These are phyloP conservation scores for Paraphaeosphaeria minitans DNA, from an alignment of 2,329 filamentous ascomycete genomes.

Conservation along the genomic window DNA sequence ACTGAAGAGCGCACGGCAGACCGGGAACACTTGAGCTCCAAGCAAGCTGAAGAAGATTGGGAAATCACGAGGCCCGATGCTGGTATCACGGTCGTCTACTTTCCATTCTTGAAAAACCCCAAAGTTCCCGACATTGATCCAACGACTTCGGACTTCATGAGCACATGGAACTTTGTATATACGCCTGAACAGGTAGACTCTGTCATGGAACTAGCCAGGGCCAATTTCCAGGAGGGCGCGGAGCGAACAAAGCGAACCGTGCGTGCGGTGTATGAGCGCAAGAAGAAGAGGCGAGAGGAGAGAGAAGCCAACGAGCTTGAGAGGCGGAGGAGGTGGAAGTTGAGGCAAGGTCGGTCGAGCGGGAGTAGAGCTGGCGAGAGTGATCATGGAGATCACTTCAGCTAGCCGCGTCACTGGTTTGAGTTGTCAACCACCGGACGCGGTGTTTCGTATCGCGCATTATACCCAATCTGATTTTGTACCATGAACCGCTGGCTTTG, in stretches of 20 bases:
- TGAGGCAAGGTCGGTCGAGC: conserved; percentile 56
- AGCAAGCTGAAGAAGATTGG: conserved; percentile 65
- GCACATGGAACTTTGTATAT: conserved; percentile 98
- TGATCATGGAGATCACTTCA: conserved; percentile 67
- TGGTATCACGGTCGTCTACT: conserved; percentile 87
- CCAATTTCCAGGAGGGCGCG: conserved; percentile 84
- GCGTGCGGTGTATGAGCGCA: conserved; percentile 88
- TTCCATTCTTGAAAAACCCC: conserved; percentile 84
- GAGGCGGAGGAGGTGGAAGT: conserved; percentile 42
- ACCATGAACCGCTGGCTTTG: not conserved
- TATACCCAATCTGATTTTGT: conserved; percentile 11
- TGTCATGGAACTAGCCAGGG: conserved; percentile 78
- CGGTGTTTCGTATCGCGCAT: conserved; percentile 1
- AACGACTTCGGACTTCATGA: conserved; percentile 80
- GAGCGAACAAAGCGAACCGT: conserved; percentile 80
- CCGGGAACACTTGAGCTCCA: conserved; percentile 59
- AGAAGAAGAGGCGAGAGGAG: conserved; percentile 71
- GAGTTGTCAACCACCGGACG: not conserved
- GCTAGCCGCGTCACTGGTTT: conserved; percentile 43
- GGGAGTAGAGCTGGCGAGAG: conserved; percentile 63
- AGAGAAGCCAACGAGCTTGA: conserved; percentile 51
- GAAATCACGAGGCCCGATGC: conserved; percentile 76
- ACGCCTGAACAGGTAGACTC: conserved; percentile 87
- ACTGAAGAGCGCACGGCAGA: conserved; percentile 71
- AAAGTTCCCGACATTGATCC: conserved; percentile 84